Evolutionary conservation across 2,329 filamentous ascomycete species (phyloP), one percentile per base, ranked within the genome.

Genomic region (Aspergillus ochraceoroseus): DNA sequence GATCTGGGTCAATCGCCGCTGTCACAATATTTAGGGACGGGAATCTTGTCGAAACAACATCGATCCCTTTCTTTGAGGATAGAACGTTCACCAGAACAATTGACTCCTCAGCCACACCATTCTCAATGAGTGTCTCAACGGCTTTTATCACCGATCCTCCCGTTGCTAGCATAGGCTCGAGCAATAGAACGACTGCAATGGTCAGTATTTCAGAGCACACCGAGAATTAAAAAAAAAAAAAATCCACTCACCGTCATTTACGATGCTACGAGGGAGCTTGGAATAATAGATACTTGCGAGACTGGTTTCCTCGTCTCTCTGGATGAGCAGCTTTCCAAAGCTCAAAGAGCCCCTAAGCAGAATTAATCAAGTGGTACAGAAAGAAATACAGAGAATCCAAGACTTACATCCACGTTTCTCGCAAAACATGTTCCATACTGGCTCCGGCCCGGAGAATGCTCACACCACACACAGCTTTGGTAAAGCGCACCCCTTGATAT

Each of bases 321-420:
- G 61, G 26, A 63, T 64, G 11, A 64, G 44, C 17, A 63, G 53
- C 38, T 61, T 59, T 7, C 59, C 61, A 42, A 58, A 61, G 39
- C 52, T 59, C 22, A 62, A 32, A 4, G 54, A 53, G 0, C 55
- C 58, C 12, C 57, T 51, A 2, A n/a, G 12, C 4, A 41, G 2
- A 19, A 5, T 32, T 18, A 19, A n/a, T 11, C 14, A 3, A 17
- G 7, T 3, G 17, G 13, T 8, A 12, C 7, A 17, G 11, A 8
- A 8, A 5, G 7, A 17, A 5, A 8, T n/a, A 8, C 7, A 11
- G 7, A 32, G 15, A 5, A 9, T 7, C 13, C 5, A 18, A 44
- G 28, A 13, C 19, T 8, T 50, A 62, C 59, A 38, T 49, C 42
- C 54, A 62, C 1, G 48, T 44, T 19, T 49, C 47, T 19, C 60